Evolutionary conservation across 441 rosid genomes (phyloP).

Genomic region (Erysimum pusillum): DNA sequence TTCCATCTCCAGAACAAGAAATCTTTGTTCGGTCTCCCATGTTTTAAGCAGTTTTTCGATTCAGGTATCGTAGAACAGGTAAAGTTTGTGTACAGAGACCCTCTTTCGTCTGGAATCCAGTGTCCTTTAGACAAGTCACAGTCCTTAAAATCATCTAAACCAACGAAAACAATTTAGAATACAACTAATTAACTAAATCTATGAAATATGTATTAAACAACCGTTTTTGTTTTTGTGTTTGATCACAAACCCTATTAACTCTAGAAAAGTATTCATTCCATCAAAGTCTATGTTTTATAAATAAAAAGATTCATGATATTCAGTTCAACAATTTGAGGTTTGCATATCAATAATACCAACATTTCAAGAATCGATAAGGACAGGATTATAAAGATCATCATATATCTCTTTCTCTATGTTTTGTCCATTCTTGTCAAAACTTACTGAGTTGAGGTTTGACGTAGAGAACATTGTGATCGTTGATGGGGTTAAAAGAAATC

Average conservation of each 20-base stretch:
- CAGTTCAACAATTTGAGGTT: background rate
- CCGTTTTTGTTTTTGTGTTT: too few species aligned
- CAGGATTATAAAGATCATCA: background rate
- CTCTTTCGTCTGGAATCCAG: constrained; percentile 64
- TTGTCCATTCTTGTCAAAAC: background rate
- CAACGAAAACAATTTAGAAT: background rate
- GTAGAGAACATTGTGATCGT: constrained; percentile 1
- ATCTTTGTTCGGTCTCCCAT: constrained; percentile 65
- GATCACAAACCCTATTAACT: too few species aligned
- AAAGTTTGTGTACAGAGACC: constrained; percentile 62
- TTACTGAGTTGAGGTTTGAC: constrained; percentile 20
- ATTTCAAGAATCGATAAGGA: background rate
- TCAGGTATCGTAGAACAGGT: constrained; percentile 62
- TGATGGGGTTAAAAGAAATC: background rate
- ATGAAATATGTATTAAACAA: background rate
- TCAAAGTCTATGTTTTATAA: too few species aligned
- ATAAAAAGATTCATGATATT: background rate
- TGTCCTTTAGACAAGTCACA: constrained; percentile 69
- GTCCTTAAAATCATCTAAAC: constrained; percentile 29
- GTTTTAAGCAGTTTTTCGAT: constrained; percentile 64
- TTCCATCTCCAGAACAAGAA: constrained; percentile 88
- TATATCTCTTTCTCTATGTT: background rate
- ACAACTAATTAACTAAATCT: background rate
- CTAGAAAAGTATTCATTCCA: background rate
- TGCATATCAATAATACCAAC: background rate